phyloP scores from a whole-genome alignment of 441 rosid genomes.

The Geranium incanum region DNA sequence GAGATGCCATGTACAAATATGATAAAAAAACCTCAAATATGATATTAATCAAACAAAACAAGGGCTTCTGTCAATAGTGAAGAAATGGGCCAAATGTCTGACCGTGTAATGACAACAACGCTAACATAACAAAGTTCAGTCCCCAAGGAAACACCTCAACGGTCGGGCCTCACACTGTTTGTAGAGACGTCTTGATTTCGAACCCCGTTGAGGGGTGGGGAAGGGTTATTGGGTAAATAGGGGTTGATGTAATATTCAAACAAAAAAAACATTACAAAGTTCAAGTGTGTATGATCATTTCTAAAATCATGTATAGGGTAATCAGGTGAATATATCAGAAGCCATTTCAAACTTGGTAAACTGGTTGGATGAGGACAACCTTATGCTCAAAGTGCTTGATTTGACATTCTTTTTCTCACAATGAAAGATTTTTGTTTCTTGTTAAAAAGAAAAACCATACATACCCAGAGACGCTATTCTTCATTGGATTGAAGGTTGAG shows the following conservation, averaged over 20 bases:
- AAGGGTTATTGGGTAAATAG: no score
- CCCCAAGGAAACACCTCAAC: no score
- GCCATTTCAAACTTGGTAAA: background rate
- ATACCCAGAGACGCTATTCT: constrained; percentile 91
- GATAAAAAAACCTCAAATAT: background rate
- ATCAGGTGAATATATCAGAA: background rate
- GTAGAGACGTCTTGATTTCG: no score
- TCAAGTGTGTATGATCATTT: background rate
- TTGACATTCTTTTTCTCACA: background rate
- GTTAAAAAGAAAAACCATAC: constrained; percentile 15
- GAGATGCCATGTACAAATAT: background rate
- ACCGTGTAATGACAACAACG: no score
- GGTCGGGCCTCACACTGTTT: no score
- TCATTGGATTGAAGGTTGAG: constrained; percentile 94
- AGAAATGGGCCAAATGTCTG: no score
- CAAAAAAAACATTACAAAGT: background rate
- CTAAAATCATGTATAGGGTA: background rate
- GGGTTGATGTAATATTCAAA: no score
- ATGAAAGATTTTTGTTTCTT: background rate
- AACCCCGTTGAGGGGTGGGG: no score
- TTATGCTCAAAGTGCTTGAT: background rate
- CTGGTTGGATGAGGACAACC: background rate
- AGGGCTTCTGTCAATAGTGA: no score
- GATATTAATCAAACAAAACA: background rate
- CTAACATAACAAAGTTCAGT: no score